Base-by-base conservation (phyloP, 306 rosid genomes). In the Dryas alaskensis region DNA sequence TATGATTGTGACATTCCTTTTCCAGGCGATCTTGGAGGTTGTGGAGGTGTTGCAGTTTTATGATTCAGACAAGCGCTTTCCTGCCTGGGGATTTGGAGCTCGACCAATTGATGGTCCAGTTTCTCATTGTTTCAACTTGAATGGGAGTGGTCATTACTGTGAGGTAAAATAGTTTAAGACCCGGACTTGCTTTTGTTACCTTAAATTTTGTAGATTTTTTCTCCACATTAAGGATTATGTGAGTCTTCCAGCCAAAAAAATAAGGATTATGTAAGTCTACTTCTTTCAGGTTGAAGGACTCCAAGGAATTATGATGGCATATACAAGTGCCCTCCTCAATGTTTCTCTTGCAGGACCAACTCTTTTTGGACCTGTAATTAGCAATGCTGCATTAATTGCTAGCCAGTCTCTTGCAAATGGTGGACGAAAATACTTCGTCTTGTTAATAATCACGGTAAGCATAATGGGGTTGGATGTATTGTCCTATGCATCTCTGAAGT, bases 271-370 rank as follows among this genome's bases (percentile, higher is more conserved):
- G 52, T 68, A 54, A 67, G 53, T 76, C 52, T 47, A 60, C 71
- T 53, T 77, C 66, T 75, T 84, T 76, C 96, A 95, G 99, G 99
- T 95, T 78, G 99, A 92, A 82, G 99, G 99, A 75, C 86, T 89
- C 81, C 98, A 86, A 83, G 99, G 99, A 73, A 95, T 95, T 79
- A 92, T 92, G 98, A 83, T 78, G 87, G 98, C 99, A 64, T 95
- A 95, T 84, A 69, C 89, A 46, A 90, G 99, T 86, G 99, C 99
- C 68, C 89, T 95, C 76, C 90, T 80, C 75, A 95, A 95, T 49
- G 99, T 95, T 75, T 95, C 99, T 77, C 98, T 95, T 77, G 99
- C 98, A 27, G 99, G 99, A 78, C 99, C 99, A 47, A 95, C 99
- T 25, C 99, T 95, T 83, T 95, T 95, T 83, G 99, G 99, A 80